Evolutionary conservation across 176 grass and related monocot genomes (phyloP).

Genomic region (Musa troglodytarum): DNA sequence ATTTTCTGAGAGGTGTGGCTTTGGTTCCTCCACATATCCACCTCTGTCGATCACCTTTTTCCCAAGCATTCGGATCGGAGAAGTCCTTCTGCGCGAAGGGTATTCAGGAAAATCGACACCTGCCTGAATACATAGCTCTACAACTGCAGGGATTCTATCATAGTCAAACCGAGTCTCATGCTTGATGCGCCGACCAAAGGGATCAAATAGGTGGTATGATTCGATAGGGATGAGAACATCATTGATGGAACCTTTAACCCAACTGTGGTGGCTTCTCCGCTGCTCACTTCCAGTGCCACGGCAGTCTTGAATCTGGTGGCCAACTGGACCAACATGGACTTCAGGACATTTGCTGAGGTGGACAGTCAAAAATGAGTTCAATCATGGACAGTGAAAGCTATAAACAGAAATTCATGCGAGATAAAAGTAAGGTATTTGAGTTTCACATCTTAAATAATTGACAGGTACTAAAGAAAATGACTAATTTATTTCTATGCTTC

Average conservation of each 20-base stretch:
- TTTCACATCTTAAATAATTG: neutral
- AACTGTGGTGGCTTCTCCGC: conserved; percentile 62
- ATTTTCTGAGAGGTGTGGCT: conserved; percentile 48
- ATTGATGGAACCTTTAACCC: conserved; percentile 69
- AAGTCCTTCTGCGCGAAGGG: conserved; percentile 58
- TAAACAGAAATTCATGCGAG: neutral
- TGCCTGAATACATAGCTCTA: conserved; percentile 91
- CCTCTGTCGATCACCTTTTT: conserved; percentile 77
- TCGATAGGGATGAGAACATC: conserved; percentile 74
- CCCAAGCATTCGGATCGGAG: conserved; percentile 73
- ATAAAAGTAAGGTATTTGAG: neutral
- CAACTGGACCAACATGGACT: conserved; percentile 70
- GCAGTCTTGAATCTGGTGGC: conserved; percentile 76
- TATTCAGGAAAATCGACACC: conserved; percentile 75
- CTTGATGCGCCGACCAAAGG: conserved; percentile 75
- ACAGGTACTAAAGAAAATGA: neutral
- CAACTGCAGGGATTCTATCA: conserved; percentile 75
- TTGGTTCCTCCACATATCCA: conserved; percentile 57
- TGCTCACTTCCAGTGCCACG: conserved; percentile 56
- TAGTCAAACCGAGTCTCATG: conserved; percentile 85
- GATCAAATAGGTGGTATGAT: conserved; percentile 87
- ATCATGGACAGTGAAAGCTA: neutral
- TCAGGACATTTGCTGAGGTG: conserved; percentile 64
- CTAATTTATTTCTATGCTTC: neutral
- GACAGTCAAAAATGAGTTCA: neutral